Evolutionary conservation across 441 rosid genomes (phyloP).

Genomic region (Populus hybrid): DNA sequence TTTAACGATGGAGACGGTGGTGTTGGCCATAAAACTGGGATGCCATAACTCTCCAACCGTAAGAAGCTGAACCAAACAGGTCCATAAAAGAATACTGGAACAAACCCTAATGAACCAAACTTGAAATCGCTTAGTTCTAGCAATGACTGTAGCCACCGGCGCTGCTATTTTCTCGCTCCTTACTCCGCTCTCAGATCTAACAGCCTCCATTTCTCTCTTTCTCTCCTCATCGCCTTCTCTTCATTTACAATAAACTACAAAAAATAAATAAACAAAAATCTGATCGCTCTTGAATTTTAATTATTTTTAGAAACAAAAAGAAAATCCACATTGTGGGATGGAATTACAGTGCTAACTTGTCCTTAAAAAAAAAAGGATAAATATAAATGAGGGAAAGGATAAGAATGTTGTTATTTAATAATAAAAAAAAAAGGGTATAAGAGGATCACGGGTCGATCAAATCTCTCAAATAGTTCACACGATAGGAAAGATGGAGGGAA

Average conservation of each 20-base stretch:
- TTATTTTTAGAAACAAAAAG: not conserved
- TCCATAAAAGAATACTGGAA: constrained; percentile 91
- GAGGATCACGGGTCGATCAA: not conserved
- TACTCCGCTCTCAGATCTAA: constrained; percentile 65
- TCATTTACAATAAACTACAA: constrained; percentile 26
- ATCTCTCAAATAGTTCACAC: not conserved
- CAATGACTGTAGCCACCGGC: constrained; percentile 38
- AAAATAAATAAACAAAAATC: not conserved
- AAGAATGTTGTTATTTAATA: not conserved
- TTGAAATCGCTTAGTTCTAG: constrained; percentile 64
- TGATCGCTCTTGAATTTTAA: not conserved
- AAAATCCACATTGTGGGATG: constrained; percentile 8
- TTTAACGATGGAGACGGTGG: constrained; percentile 36
- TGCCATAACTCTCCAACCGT: constrained; percentile 91
- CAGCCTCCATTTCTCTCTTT: constrained; percentile 73
- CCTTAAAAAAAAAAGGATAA: not conserved
- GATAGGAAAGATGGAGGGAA: not conserved
- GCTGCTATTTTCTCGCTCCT: constrained; percentile 52
- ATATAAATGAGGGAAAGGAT: not conserved
- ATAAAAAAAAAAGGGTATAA: not conserved
- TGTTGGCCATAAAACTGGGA: constrained; percentile 50
- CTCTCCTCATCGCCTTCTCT: constrained; percentile 67
- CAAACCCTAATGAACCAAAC: constrained; percentile 89
- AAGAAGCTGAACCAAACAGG: constrained; percentile 94
- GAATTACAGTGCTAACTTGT: not conserved